Percentiles rank a stretch among this genome's conserved stretches.
Conservation (phyloP, 345 rosid species). For the Arabidopsis thaliana region DNA sequence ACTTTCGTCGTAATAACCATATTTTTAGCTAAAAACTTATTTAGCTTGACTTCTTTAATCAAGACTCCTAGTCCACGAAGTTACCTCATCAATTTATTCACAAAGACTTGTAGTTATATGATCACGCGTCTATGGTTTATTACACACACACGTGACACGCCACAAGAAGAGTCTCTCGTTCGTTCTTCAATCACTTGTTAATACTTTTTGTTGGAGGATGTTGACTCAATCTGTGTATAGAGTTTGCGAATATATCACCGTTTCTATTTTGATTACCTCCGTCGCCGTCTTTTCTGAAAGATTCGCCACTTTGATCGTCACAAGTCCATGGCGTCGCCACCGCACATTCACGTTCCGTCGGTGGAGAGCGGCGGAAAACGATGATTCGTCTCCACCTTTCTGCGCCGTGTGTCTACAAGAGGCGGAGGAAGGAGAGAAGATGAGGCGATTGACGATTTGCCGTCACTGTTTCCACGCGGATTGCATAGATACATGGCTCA, state of each 20-base stretch:
- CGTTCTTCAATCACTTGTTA: neutral
- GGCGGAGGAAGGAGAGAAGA: conserved; percentile 47
- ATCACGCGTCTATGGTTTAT: neutral
- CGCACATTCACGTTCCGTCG: conserved; percentile 41
- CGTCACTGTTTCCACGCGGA: conserved; percentile 57
- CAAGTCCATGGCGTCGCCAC: conserved; percentile 39
- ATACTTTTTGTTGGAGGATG: conserved; percentile 3
- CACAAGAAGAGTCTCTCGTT: neutral
- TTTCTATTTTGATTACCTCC: conserved; percentile 10
- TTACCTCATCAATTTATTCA: neutral
- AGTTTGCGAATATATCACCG: neutral
- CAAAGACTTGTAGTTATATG: neutral
- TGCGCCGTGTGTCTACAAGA: conserved; percentile 50
- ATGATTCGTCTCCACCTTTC: conserved; percentile 6
- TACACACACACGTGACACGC: neutral
- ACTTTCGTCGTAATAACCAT: conserved; percentile 5
- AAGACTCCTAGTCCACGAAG: neutral
- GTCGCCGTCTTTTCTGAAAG: conserved; percentile 24
- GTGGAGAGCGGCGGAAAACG: neutral
- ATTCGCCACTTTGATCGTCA: conserved; percentile 4
- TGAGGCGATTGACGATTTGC: conserved; percentile 46
- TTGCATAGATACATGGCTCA: conserved; percentile 54
- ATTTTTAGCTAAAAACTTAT: neutral
- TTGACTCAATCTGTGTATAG: neutral
- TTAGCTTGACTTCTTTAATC: neutral